A percentile compares a stretch with the other conserved stretches of the same genome.
Evolutionary conservation across 2,329 filamentous ascomycete genomes (phyloP).

Genomic region (Alternaria sp.): DNA sequence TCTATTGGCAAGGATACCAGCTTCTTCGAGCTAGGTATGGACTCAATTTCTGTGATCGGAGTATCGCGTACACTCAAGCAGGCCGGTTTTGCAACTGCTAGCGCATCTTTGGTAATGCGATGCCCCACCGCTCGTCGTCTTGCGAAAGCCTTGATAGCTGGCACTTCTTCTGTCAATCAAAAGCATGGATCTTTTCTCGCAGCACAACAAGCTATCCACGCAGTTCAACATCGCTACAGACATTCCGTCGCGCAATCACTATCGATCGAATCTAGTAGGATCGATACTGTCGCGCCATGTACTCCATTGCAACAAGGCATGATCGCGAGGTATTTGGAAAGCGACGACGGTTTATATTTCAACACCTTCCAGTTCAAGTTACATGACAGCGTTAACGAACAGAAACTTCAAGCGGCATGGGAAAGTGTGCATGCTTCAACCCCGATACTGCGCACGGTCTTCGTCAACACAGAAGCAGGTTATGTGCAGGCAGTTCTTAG

Average conservation of each 20-base stretch:
- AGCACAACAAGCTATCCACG: slow-evolving; percentile 68
- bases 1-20: slow-evolving; percentile 66
- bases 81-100: slow-evolving; percentile 67
- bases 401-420: slow-evolving; percentile 67
- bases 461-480: slow-evolving; percentile 76
- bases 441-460: slow-evolving; percentile 75
- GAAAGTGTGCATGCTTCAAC: slow-evolving; percentile 59
- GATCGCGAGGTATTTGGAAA: slow-evolving; percentile 73
- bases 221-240: slow-evolving; percentile 69
- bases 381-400: slow-evolving; percentile 53
- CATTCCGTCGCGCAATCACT: slow-evolving; percentile 63
- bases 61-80: slow-evolving; percentile 71
- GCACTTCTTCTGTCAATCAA: neutral
- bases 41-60: slow-evolving; percentile 83
- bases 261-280: slow-evolving; percentile 58
- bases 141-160: slow-evolving; percentile 43
- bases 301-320: slow-evolving; percentile 89
- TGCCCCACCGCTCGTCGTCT: slow-evolving; percentile 57
- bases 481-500: slow-evolving; percentile 75
- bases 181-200: slow-evolving; percentile 54
- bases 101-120: slow-evolving; percentile 72
- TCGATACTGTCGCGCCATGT: slow-evolving; percentile 82
- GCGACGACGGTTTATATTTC: slow-evolving; percentile 71
- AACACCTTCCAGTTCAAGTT: slow-evolving; percentile 74
- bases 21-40: slow-evolving; percentile 85